These are phyloP conservation scores for Microsporum audouinii DNA, from an alignment of 2,329 filamentous ascomycete genomes.

Conservation along the genomic window DNA sequence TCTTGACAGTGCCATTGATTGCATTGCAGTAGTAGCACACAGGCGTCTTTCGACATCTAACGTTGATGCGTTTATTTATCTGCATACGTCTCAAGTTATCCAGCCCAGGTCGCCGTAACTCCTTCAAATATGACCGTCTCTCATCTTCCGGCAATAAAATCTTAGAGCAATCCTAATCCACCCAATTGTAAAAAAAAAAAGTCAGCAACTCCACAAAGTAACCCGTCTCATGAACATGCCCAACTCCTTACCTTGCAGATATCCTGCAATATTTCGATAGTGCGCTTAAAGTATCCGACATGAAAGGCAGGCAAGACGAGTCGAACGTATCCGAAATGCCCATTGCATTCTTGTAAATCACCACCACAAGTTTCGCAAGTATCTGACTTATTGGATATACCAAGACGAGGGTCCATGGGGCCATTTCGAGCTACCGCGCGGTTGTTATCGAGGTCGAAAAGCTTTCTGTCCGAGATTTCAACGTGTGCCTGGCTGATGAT, in stretches of 20 bases:
- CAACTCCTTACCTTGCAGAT: constrained; percentile 63
- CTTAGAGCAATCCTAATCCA: constrained; percentile 58
- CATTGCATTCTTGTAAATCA: constrained; percentile 71
- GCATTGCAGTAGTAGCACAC: constrained; percentile 68
- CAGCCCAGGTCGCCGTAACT: constrained; percentile 66
- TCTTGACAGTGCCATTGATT: constrained; percentile 84
- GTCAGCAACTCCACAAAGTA: not conserved
- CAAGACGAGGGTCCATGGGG: constrained; percentile 76
- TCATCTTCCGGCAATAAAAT: constrained; percentile 74
- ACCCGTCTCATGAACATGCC: not conserved
- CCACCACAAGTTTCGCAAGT: constrained; percentile 75
- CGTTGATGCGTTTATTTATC: constrained; percentile 78
- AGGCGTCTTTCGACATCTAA: constrained; percentile 79
- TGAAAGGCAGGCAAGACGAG: constrained; percentile 88
- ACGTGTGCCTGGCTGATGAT: constrained; percentile 92
- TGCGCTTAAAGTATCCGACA: constrained; percentile 88
- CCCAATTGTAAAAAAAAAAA: constrained; percentile 7
- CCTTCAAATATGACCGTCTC: constrained; percentile 63
- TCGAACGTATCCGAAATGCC: constrained; percentile 89
- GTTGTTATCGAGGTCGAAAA: constrained; percentile 79
- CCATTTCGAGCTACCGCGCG: constrained; percentile 69
- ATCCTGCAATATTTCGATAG: constrained; percentile 81
- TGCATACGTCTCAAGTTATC: constrained; percentile 78
- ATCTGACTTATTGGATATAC: constrained; percentile 73
- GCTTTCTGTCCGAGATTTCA: constrained; percentile 83